phyloP scores from a whole-genome alignment of 441 rosid genomes.

The Populus tomentosa region DNA sequence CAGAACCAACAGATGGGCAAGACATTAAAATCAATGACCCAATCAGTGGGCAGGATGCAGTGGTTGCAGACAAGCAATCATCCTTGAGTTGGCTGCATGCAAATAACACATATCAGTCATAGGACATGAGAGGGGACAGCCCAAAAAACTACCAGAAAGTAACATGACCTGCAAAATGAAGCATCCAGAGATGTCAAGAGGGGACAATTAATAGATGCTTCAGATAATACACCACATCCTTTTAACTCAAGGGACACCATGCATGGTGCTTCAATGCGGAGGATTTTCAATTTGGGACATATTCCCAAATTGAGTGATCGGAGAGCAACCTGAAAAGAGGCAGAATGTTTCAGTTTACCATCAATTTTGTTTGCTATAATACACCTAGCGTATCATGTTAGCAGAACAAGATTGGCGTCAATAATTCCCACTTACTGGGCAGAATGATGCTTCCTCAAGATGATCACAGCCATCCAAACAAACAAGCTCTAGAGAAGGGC shows the following conservation, averaged over 20 bases:
- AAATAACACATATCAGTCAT: slow-evolving; percentile 16
- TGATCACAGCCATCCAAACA: slow-evolving; percentile 96
- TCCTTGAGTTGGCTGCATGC: slow-evolving; percentile 78
- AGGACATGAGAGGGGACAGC: slow-evolving; percentile 7
- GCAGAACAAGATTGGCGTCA: neutral
- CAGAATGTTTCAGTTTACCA: slow-evolving; percentile 4
- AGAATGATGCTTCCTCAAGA: slow-evolving; percentile 83
- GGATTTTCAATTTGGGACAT: slow-evolving; percentile 81
- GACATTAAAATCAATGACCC: slow-evolving; percentile 91
- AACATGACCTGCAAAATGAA: slow-evolving; percentile 84
- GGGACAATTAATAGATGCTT: slow-evolving; percentile 82
- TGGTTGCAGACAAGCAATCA: slow-evolving; percentile 78
- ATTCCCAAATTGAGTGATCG: slow-evolving; percentile 82
- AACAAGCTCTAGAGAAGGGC: slow-evolving; percentile 79
- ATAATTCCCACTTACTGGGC: slow-evolving; percentile 62
- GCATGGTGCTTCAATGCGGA: slow-evolving; percentile 67
- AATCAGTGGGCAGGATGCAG: slow-evolving; percentile 74
- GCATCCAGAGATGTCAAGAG: slow-evolving; percentile 86
- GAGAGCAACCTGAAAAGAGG: slow-evolving; percentile 63
- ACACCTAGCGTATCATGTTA: neutral
- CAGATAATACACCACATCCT: slow-evolving; percentile 90
- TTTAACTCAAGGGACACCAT: slow-evolving; percentile 91
- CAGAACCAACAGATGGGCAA: slow-evolving; percentile 78
- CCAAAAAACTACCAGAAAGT: slow-evolving; percentile 1
- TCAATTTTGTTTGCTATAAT: neutral